Evolutionary conservation across 306 rosid genomes (phyloP).

Genomic region (Sindora glabra): DNA sequence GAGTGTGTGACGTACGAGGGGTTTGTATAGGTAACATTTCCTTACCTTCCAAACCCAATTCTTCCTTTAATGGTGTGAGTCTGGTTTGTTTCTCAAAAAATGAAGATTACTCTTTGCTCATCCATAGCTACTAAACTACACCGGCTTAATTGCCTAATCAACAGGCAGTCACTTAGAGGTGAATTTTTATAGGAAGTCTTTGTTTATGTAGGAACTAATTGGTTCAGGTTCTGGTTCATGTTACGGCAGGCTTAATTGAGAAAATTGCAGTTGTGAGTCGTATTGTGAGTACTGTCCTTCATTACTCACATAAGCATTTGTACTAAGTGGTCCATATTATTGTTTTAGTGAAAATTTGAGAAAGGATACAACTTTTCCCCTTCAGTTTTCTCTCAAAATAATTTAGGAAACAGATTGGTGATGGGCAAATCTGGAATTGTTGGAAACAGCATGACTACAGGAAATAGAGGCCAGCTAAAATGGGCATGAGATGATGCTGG

Average conservation of each 20-base stretch:
- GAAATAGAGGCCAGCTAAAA: not conserved
- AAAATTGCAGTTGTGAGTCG: no score
- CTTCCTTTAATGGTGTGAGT: no score
- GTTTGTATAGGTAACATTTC: no score
- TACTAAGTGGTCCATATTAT: not conserved
- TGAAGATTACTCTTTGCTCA: not conserved
- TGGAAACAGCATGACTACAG: not conserved
- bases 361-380: not conserved
- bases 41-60: no score
- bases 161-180: no score
- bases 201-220: not conserved
- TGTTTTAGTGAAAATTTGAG: not conserved
- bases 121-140: not conserved
- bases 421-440: constrained; percentile 2
- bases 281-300: not conserved
- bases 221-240: not conserved
- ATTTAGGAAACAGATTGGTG: not conserved
- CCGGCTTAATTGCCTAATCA: not conserved
- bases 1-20: no score
- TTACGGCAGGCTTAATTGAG: not conserved
- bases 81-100: not conserved
- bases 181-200: no score
- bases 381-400: not conserved
- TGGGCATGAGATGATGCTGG: constrained; percentile 3
- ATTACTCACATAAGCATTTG: not conserved